Evolutionary conservation across 371 early-diverging fungal species (phyloP).

Genomic region (Mortierella sp.): DNA sequence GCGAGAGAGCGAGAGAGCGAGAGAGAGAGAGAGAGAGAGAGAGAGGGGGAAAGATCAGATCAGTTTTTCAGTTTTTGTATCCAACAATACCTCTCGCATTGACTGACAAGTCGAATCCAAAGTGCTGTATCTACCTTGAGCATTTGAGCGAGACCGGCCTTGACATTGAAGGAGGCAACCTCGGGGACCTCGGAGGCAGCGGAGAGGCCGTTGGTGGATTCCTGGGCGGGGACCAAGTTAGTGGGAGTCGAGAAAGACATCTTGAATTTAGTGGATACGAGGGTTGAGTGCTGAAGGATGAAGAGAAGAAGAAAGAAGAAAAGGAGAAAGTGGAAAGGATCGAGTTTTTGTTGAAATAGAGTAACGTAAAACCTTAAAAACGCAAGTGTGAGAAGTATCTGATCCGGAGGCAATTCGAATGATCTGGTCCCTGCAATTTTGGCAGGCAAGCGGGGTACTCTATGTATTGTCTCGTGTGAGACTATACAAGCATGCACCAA

Average conservation of each 20-base stretch:
- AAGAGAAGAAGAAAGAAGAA: slow-evolving; percentile 13
- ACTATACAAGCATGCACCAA: neutral
- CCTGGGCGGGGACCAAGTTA: slow-evolving; percentile 73
- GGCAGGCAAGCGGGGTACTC: neutral
- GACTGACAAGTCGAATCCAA: neutral
- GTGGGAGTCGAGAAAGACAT: slow-evolving; percentile 71
- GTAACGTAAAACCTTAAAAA: slow-evolving; percentile 4
- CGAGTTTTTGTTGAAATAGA: neutral
- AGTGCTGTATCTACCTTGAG: slow-evolving; percentile 80
- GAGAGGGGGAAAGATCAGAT: neutral
- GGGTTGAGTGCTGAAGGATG: neutral
- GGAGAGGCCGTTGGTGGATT: slow-evolving; percentile 59
- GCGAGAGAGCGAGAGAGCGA: no score
- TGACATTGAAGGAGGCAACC: slow-evolving; percentile 76
- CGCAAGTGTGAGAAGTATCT: neutral
- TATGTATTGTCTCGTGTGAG: neutral
- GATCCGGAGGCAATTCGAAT: neutral
- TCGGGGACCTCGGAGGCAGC: slow-evolving; percentile 54
- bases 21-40: neutral
- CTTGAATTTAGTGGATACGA: neutral
- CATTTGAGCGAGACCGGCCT: slow-evolving; percentile 97
- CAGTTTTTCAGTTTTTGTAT: neutral
- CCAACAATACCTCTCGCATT: neutral
- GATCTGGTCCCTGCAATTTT: neutral
- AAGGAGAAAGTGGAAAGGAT: neutral